Base-by-base conservation (phyloP, 1,284 basidiomycete genomes). In the Puccinia novopanici region DNA sequence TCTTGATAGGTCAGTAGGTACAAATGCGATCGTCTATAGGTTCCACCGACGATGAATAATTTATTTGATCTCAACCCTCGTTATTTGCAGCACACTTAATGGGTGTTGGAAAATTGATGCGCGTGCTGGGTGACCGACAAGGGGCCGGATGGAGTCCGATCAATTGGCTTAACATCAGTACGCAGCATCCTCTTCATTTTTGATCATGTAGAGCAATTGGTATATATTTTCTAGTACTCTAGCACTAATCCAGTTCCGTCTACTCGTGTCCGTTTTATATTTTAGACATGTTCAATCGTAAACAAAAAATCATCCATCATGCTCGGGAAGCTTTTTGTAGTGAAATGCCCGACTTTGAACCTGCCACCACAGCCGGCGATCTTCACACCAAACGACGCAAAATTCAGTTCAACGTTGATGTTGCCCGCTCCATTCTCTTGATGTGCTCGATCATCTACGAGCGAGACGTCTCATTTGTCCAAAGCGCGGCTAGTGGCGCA, bases 161-260 rank as follows among this genome's bases (percentile, higher is more conserved):
- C 48, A 77, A 77, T 42, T 77, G 75, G 75, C 59, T 77, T 27
- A 67, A 77, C 52, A 77, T 77, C 61, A 77, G 75, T 77, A 34
- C 24, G 63, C n/a, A n/a, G n/a, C n/a, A n/a, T n/a, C n/a, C n/a
- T n/a, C n/a, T n/a, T n/a, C n/a, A n/a, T n/a, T n/a, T n/a, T n/a
- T n/a, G n/a, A n/a, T n/a, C n/a, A n/a, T n/a, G n/a, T n/a, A n/a
- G n/a, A n/a, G n/a, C n/a, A n/a, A n/a, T n/a, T n/a, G n/a, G n/a
- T n/a, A 52, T 45, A 45, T 15, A 45, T 6, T 15, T 45, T 45
- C 2, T 12, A 6, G 34, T 59, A 9, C 27, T 63, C 59, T 34
- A 22, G 34, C 15, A 2, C 59, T 63, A 22, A 63, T 40, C 34
- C 3, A 1, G 3, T 2, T 34, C 17, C 27, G 59, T 34, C 67